These are phyloP conservation scores for Lecanoromycetidae sp. DNA, from an alignment of 2,329 filamentous ascomycete species.

Conservation along the genomic window DNA sequence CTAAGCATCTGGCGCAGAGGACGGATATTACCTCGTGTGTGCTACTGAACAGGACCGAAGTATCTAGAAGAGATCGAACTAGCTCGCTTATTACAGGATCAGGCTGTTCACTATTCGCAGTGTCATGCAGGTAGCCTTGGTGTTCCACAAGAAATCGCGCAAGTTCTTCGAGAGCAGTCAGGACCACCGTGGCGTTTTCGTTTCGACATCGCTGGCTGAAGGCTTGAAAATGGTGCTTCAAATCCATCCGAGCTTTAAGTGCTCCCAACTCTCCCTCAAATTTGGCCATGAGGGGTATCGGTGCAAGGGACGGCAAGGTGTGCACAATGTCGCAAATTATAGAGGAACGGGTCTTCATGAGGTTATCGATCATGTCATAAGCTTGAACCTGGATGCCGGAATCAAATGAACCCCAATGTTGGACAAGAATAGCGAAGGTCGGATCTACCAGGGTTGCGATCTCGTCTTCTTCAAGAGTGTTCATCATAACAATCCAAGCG, in stretches of 20 bases:
- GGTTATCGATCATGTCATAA: conserved; percentile 48
- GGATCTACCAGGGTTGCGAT: conserved; percentile 71
- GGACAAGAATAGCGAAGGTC: conserved; percentile 74
- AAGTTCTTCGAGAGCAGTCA: conserved; percentile 69
- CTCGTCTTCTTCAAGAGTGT: conserved; percentile 63
- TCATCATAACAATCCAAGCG: conserved; percentile 73
- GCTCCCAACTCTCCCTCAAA: conserved; percentile 54
- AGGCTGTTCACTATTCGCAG: conserved; percentile 71
- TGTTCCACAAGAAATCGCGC: conserved; percentile 58
- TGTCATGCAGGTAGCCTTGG: conserved; percentile 67
- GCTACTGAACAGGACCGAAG: conserved; percentile 66
- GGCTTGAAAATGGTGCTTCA: conserved; percentile 54
- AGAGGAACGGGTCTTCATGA: conserved; percentile 51
- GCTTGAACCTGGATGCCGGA: conserved; percentile 47
- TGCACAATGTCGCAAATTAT: conserved; percentile 56
- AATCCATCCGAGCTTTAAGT: conserved; percentile 54
- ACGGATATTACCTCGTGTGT: conserved; percentile 54
- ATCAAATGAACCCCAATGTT: conserved; percentile 63
- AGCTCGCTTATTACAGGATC: conserved; percentile 60
- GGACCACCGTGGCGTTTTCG: conserved; percentile 75
- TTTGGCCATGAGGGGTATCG: conserved; percentile 56
- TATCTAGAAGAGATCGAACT: conserved; percentile 70
- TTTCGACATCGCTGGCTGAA: conserved; percentile 65
- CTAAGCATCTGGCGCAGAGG: conserved; percentile 70
- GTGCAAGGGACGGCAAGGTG: conserved; percentile 64